phyloP scores from a whole-genome alignment of 176 grass and related monocot genomes.

The Aechmea fasciata region DNA sequence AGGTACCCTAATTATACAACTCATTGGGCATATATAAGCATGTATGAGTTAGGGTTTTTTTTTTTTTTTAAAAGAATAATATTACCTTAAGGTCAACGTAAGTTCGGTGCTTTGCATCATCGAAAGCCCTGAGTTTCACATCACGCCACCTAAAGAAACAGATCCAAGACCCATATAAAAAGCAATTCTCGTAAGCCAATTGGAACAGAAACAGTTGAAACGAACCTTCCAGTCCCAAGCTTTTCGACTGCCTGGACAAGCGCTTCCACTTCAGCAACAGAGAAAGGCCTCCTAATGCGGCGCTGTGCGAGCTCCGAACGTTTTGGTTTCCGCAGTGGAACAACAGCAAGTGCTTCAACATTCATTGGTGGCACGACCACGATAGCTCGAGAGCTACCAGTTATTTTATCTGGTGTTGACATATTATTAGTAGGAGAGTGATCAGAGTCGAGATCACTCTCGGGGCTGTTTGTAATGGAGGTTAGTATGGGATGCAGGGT shows the following conservation, averaged over 20 bases:
- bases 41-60: not conserved
- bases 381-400: slow-evolving; percentile 35
- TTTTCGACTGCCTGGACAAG: slow-evolving; percentile 64
- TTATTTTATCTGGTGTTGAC: slow-evolving; percentile 22
- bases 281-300: slow-evolving; percentile 58
- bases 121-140: slow-evolving; percentile 67
- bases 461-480: slow-evolving; percentile 32
- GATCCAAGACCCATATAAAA: not conserved
- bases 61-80: not conserved
- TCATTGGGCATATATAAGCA: too few species aligned
- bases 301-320: slow-evolving; percentile 39
- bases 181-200: not conserved
- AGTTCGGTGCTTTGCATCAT: slow-evolving; percentile 55
- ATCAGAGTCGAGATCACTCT: slow-evolving; percentile 37
- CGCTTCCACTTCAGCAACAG: slow-evolving; percentile 56
- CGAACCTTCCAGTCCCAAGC: slow-evolving; percentile 81
- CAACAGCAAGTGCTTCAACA: slow-evolving; percentile 30
- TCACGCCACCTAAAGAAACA: slow-evolving; percentile 60
- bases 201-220: slow-evolving; percentile 5
- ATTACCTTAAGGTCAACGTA: slow-evolving; percentile 92
- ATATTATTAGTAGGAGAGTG: slow-evolving; percentile 28
- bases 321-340: slow-evolving; percentile 29
- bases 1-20: not conserved
- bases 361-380: slow-evolving; percentile 19
- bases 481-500: slow-evolving; percentile 19